Conservation (phyloP, 1,284 basidiomycete genomes). For the Waitea zeae region DNA sequence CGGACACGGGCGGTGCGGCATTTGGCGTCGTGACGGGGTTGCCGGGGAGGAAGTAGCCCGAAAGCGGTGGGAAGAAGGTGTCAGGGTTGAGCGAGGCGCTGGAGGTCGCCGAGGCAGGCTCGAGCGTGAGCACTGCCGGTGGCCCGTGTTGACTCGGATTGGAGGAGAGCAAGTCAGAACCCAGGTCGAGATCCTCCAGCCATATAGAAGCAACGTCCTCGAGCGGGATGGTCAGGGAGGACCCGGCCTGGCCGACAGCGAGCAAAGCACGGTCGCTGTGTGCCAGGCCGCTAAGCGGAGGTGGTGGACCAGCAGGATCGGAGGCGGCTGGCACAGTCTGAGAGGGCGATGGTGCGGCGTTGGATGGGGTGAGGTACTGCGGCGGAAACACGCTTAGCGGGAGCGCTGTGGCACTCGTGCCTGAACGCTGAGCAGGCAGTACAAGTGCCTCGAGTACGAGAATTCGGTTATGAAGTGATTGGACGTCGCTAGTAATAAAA, state of each 20-base stretch:
- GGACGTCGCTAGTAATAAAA: too few relatives aligned
- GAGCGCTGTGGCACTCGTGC: conserved; percentile 15
- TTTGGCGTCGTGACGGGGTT: conserved; percentile 6
- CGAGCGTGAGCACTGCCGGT: conserved; percentile 11
- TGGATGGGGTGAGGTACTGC: conserved; percentile 10
- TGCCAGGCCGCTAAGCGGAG: conserved; percentile 11
- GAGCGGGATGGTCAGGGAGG: conserved; percentile 33
- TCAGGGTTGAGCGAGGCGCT: conserved; percentile 6
- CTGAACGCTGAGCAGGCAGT: conserved; percentile 12
- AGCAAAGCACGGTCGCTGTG: conserved; percentile 22
- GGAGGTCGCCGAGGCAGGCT: conserved; percentile 7
- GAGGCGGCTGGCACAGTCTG: conserved; percentile 4
- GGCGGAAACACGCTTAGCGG: conserved; percentile 8
- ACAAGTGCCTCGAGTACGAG: conserved; percentile 40
- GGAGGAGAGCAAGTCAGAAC: too few relatives aligned
- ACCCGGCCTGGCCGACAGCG: conserved; percentile 21
- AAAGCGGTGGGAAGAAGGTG: conserved; percentile 2
- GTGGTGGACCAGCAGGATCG: conserved; percentile 10
- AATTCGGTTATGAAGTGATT: conserved; percentile 63
- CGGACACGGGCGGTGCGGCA: conserved; percentile 19
- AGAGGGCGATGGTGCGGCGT: background rate
- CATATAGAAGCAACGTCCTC: conserved; percentile 42
- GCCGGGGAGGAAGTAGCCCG: conserved; percentile 6
- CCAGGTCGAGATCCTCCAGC: conserved; percentile 30
- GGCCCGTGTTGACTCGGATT: too few relatives aligned